phyloP scores from a whole-genome alignment of 345 rosid species.

The Passiflora organensis region DNA sequence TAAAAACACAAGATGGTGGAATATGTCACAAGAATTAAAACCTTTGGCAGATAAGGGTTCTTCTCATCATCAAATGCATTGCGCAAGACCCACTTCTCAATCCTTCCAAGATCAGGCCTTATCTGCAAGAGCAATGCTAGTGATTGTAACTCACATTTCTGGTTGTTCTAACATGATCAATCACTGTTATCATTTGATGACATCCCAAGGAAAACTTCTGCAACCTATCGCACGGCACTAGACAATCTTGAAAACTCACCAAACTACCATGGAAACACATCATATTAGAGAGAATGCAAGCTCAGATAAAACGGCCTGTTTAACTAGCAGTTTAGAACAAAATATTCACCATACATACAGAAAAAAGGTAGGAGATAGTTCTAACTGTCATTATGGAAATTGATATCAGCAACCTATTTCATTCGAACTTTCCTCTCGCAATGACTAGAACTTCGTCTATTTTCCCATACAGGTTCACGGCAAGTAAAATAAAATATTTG shows the following conservation, averaged over 20 bases:
- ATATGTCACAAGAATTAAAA: slow-evolving; percentile 13
- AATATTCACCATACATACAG: neutral
- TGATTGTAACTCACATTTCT: neutral
- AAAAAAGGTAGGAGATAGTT: too few relatives aligned
- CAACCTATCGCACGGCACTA: neutral
- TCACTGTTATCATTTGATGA: neutral
- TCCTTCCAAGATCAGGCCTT: slow-evolving; percentile 66
- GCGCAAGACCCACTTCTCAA: slow-evolving; percentile 82
- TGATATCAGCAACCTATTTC: too few relatives aligned
- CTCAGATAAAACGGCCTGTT: too few relatives aligned
- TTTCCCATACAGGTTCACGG: too few relatives aligned
- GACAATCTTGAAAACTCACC: neutral
- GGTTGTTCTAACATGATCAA: neutral
- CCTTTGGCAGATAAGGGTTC: slow-evolving; percentile 77
- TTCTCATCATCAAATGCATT: slow-evolving; percentile 78
- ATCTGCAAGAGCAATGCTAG: slow-evolving; percentile 32
- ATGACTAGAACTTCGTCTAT: too few relatives aligned
- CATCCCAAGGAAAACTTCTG: neutral
- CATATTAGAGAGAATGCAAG: too few relatives aligned
- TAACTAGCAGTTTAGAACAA: neutral
- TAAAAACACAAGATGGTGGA: neutral
- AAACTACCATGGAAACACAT: too few relatives aligned
- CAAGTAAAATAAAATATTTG: too few relatives aligned
- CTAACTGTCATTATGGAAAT: too few relatives aligned
- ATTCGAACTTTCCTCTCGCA: too few relatives aligned